Evolutionary conservation across 352 stramenopile genomes (phyloP).

Genomic region (Blastocystis sp.): DNA sequence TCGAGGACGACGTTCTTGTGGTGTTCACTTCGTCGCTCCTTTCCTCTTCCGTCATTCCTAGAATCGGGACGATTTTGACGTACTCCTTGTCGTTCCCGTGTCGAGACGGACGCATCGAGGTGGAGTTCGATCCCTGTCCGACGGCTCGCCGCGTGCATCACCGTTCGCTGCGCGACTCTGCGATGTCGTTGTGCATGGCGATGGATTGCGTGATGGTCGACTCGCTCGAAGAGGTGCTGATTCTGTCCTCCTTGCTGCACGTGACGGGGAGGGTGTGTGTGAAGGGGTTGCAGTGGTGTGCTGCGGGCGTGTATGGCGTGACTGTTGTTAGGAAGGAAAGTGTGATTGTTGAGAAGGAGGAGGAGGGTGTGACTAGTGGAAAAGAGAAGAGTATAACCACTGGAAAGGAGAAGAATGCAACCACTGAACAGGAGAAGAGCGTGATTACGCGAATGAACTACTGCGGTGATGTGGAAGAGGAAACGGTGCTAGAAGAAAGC

Average conservation of each 20-base stretch:
- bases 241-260: not conserved
- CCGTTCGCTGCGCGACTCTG: no score
- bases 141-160: not conserved
- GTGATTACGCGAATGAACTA: not conserved
- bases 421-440: not conserved
- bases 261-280: not conserved
- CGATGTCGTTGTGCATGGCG: not conserved
- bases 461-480: not conserved
- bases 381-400: no score
- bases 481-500: not conserved
- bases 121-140: not conserved
- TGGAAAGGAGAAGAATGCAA: no score
- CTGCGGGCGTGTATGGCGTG: not conserved
- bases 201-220: not conserved
- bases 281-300: not conserved
- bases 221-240: not conserved
- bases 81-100: not conserved
- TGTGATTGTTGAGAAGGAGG: no score
- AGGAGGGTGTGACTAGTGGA: no score
- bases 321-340: not conserved
- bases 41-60: not conserved
- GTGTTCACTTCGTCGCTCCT: not conserved
- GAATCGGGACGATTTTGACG: not conserved
- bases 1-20: not conserved
- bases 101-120: no score